phyloP scores from a whole-genome alignment of 768 basidiomycete species.

The Lenzites betulinus region DNA sequence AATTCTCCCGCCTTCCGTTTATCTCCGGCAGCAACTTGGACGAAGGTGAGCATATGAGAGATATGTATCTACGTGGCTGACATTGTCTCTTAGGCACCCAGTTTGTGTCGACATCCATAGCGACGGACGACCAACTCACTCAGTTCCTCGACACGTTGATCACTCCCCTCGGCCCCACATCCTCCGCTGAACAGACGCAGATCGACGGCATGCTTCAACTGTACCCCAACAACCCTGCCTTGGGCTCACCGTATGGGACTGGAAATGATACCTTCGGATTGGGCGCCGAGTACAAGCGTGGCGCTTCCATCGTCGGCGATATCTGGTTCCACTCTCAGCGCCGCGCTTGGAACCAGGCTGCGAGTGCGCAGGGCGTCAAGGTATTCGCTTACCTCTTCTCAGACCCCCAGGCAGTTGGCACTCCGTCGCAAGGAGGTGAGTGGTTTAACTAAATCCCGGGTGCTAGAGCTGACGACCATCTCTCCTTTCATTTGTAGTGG shows the following conservation, averaged over 20 bases:
- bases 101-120: slow-evolving; percentile 34
- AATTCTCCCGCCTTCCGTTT: slow-evolving; percentile 44
- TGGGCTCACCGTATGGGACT: slow-evolving; percentile 49
- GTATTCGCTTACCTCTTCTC: slow-evolving; percentile 47
- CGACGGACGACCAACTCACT: slow-evolving; percentile 1
- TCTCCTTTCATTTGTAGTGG: not conserved
- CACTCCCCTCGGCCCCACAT: not conserved
- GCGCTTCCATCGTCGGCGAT: slow-evolving; percentile 43
- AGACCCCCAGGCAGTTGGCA: slow-evolving; percentile 32
- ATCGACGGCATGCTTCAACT: slow-evolving; percentile 35
- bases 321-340: slow-evolving; percentile 42
- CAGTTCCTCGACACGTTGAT: slow-evolving; percentile 6
- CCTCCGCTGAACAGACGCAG: not conserved
- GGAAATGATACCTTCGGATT: slow-evolving; percentile 48
- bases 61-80: not conserved
- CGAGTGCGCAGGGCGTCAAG: slow-evolving; percentile 39
- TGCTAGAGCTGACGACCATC: too few species aligned
- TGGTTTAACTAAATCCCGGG: not conserved
- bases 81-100: slow-evolving; percentile 33
- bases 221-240: slow-evolving; percentile 45
- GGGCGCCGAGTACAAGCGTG: slow-evolving; percentile 41
- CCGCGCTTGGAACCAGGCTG: slow-evolving; percentile 42
- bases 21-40: slow-evolving; percentile 48
- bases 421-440: slow-evolving; percentile 6
- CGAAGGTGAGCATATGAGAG: slow-evolving; percentile 50